Percentiles rank a stretch among this genome's conserved stretches.
Evolutionary conservation across 225 moss, liverwort and hornwort species (phyloP).

Genomic region (Physcomitrium patens): DNA sequence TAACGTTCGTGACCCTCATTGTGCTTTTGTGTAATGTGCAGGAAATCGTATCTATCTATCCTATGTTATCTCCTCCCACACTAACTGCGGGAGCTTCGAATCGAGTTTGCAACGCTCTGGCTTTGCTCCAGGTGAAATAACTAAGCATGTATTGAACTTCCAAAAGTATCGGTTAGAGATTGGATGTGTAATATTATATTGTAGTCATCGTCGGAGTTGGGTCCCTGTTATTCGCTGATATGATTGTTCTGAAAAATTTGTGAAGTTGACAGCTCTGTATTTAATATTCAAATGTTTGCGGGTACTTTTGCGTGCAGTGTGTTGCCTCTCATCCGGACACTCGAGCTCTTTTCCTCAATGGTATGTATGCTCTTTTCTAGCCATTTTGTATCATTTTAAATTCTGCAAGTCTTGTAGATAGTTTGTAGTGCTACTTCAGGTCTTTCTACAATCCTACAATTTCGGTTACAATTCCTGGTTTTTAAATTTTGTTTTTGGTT

Average conservation of each 20-base stretch:
- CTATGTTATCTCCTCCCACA: constrained; percentile 96
- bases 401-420: too few species aligned
- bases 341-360: constrained; percentile 87
- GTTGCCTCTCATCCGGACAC: constrained; percentile 99
- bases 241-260: neutral
- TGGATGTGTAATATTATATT: neutral
- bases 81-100: constrained; percentile 98
- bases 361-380: constrained; percentile 39
- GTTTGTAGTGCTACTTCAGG: neutral
- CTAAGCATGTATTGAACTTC: neutral
- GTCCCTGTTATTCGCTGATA: neutral
- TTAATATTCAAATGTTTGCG: constrained; percentile 1
- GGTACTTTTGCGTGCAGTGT: constrained; percentile 62
- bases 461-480: constrained; percentile 2
- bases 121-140: constrained; percentile 79
- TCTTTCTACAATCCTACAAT: constrained; percentile 1
- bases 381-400: neutral
- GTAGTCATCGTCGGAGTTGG: neutral
- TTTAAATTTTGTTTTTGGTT: constrained; percentile 19
- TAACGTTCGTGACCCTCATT: constrained; percentile 17
- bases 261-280: neutral
- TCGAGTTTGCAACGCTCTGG: constrained; percentile 97
- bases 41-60: constrained; percentile 98
- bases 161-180: neutral
- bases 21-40: constrained; percentile 31